Percentiles rank a stretch among this genome's conserved stretches.
Evolutionary conservation across 768 basidiomycete species (phyloP).

Genomic region (Phaffia australis): DNA sequence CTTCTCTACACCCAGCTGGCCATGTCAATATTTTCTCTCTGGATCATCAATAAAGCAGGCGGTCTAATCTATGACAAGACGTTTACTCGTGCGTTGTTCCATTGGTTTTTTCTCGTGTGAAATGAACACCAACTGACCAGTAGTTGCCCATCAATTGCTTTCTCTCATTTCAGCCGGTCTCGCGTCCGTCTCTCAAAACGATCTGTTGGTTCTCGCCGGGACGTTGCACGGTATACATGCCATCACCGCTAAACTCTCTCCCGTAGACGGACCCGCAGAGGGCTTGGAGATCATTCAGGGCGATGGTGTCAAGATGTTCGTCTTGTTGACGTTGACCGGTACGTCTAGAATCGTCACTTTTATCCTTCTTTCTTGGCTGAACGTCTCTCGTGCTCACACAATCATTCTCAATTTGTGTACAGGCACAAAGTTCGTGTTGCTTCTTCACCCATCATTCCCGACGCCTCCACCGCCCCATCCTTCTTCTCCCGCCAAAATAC

Average conservation of each 20-base stretch:
- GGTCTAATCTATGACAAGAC: conserved; percentile 72
- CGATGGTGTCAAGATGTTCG: conserved; percentile 88
- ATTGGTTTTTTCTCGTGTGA: neutral
- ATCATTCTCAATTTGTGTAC: neutral
- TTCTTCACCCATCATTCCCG: conserved; percentile 61
- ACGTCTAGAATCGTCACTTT: conserved; percentile 26
- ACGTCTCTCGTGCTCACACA: conserved; percentile 3
- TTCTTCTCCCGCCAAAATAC: conserved; percentile 25
- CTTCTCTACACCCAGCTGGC: neutral
- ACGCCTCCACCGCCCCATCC: conserved; percentile 40
- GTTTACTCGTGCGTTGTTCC: conserved; percentile 11
- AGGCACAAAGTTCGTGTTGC: conserved; percentile 93
- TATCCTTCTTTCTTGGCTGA: neutral
- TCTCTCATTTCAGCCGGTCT: conserved; percentile 59
- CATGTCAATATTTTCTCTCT: conserved; percentile 34
- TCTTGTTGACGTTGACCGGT: conserved; percentile 86
- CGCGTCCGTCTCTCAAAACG: conserved; percentile 78
- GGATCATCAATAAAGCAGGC: conserved; percentile 94
- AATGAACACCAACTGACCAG: neutral
- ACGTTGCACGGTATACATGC: conserved; percentile 97
- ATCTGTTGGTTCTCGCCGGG: conserved; percentile 88
- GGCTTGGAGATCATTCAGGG: conserved; percentile 83
- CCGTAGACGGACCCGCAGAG: conserved; percentile 41
- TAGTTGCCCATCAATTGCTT: neutral
- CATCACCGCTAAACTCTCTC: conserved; percentile 86